Evolutionary conservation across 331 rosid genomes (phyloP).

Genomic region (Pyracantha coccinea): DNA sequence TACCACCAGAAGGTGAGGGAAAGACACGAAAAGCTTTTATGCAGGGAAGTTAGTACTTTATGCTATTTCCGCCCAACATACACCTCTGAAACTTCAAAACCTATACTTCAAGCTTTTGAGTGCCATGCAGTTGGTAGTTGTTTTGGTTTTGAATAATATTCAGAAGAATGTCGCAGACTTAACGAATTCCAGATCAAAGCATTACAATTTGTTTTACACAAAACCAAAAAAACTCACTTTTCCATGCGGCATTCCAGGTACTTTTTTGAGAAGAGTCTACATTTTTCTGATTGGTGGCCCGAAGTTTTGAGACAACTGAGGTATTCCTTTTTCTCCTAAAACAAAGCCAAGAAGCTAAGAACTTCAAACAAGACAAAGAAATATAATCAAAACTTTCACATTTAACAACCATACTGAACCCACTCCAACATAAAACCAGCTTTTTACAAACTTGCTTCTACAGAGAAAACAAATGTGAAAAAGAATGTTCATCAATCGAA

Average conservation of each 20-base stretch:
- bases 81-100: background rate
- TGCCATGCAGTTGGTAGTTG: background rate
- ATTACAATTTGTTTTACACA: background rate
- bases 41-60: background rate
- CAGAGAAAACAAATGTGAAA: background rate
- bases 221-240: conserved; percentile 46
- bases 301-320: conserved; percentile 65
- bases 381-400: background rate
- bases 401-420: background rate
- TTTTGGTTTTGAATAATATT: background rate
- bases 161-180: background rate
- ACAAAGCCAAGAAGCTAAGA: conserved; percentile 14
- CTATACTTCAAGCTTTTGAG: background rate
- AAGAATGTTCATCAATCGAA: background rate
- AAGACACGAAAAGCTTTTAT: background rate
- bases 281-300: conserved; percentile 65
- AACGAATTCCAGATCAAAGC: background rate
- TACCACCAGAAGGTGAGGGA: background rate
- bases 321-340: conserved; percentile 87
- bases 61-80: background rate
- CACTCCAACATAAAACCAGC: background rate
- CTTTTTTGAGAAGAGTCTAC: conserved; percentile 70
- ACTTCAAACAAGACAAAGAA: background rate
- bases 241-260: conserved; percentile 87
- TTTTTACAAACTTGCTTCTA: background rate